Conservation (phyloP, 495 filamentous ascomycete species). For the Geopyxis carbonaria region DNA sequence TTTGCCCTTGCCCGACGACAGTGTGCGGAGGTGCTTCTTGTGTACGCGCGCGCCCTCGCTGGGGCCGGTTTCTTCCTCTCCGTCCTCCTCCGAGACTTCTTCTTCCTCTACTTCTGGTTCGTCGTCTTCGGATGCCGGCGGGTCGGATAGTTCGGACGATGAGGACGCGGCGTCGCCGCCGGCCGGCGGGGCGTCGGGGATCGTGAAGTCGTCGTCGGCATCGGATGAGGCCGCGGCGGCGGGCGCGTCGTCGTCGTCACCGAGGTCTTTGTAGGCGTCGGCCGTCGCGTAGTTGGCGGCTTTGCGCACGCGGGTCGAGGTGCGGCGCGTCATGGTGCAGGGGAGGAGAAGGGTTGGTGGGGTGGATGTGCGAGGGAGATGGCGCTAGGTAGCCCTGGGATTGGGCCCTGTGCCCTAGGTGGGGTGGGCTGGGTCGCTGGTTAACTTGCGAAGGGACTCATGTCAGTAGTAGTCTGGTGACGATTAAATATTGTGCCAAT, state of each 20-base stretch:
- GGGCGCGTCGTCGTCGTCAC: conserved; percentile 7
- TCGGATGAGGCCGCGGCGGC: background rate
- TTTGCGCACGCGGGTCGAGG: conserved; percentile 12
- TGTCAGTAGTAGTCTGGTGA: too few species aligned
- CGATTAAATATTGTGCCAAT: too few species aligned
- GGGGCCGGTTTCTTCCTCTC: background rate
- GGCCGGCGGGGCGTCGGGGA: background rate
- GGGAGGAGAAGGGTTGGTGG: too few species aligned
- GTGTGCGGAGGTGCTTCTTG: background rate
- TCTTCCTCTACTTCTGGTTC: conserved; percentile 7
- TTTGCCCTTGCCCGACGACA: background rate
- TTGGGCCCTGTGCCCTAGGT: too few species aligned
- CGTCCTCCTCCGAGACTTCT: conserved; percentile 1
- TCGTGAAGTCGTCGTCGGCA: conserved; percentile 12
- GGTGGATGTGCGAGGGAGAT: too few species aligned
- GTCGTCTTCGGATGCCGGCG: background rate
- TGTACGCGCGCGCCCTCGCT: conserved; percentile 8
- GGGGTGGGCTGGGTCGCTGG: too few species aligned
- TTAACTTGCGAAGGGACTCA: too few species aligned
- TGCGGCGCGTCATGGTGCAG: conserved; percentile 1
- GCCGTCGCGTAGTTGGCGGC: conserved; percentile 14
- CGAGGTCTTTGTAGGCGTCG: conserved; percentile 22
- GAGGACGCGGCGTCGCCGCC: background rate
- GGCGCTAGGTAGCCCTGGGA: too few species aligned
- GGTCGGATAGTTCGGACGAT: background rate